Base-by-base conservation (phyloP, 257 asterid genomes). In the Eustoma russellianum region DNA sequence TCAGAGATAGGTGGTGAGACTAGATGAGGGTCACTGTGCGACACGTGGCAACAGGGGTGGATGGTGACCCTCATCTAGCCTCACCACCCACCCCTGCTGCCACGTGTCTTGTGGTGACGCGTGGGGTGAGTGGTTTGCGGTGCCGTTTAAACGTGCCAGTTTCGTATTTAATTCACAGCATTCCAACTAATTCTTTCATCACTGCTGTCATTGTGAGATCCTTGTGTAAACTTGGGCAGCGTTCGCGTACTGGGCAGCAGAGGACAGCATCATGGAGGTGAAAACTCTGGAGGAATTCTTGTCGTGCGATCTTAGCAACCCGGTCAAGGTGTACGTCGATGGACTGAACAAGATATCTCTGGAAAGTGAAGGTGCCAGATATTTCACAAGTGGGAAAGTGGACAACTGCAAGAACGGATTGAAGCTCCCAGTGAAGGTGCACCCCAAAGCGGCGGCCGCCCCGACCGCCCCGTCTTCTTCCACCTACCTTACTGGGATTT, bases 381-480 rank as follows among this genome's bases (percentile, higher is more conserved):
- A 71, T 82, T 82, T 88, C 66, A 41, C 79, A 2, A 88, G 95
- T 35, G 78, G 60, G 2, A 70, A 80, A 66, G 48, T 17, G 0
- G 79, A 75, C 43, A 74, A 49, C 46, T 88, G 97, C 80, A 68
- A 64, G 4, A 74, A 73, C 18, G 97, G 97, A 13, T 68, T 82
- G 40, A 88, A 77, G 75, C 60, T 88, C 6, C 86, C 81, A 1
- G 77, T 88, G 2, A 33, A 64, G 5, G 81, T 88, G 17, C 59
- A 60, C 19, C 74, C 85, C 13, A 13, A 3, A 16, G 33, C 13
- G 0, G 28, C 6, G 5, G 41, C 38, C 6, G n/a, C n/a, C n/a
- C n/a, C n/a, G n/a, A n/a, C n/a, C n/a, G n/a, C n/a, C n/a, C 59
- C 59, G 7, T 53, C 59, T 9, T 28, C 55, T 34, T 54, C 68